Evolutionary conservation across 1,284 basidiomycete species (phyloP).

Genomic region (Xerocomus minutiporus): DNA sequence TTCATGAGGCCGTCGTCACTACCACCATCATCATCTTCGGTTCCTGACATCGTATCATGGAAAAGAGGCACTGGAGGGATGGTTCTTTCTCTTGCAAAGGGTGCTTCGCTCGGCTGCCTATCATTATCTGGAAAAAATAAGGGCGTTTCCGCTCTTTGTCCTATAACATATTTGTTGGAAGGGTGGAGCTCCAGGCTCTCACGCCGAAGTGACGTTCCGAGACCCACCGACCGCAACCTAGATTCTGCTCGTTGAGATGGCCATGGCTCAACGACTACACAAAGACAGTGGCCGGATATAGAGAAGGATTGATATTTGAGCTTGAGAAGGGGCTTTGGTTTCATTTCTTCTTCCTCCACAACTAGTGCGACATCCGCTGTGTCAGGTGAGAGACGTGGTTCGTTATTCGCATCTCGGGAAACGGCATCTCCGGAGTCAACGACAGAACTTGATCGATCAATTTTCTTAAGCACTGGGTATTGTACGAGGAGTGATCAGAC

Average conservation of each 20-base stretch:
- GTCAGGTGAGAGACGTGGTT: constrained; percentile 3
- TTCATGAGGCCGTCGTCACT: constrained; percentile 54
- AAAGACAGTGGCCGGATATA: constrained; percentile 65
- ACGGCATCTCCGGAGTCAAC: not conserved
- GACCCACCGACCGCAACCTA: constrained; percentile 36
- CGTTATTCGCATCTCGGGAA: constrained; percentile 1
- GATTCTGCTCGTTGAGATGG: constrained; percentile 45
- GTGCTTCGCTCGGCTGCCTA: constrained; percentile 37
- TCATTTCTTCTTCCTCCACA: constrained; percentile 58
- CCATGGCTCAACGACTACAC: constrained; percentile 75
- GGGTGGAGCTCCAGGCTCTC: constrained; percentile 35
- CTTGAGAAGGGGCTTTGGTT: constrained; percentile 64
- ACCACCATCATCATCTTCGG: constrained; percentile 36
- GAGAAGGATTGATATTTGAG: constrained; percentile 64
- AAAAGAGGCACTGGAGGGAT: constrained; percentile 45
- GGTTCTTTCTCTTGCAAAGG: constrained; percentile 25
- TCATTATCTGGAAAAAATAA: constrained; percentile 66
- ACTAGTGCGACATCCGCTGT: constrained; percentile 15
- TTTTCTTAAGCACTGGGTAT: constrained; percentile 1
- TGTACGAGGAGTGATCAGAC: not conserved
- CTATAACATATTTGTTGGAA: constrained; percentile 15
- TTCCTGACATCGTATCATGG: constrained; percentile 32
- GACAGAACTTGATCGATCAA: constrained; percentile 1
- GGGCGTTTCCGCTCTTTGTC: constrained; percentile 45
- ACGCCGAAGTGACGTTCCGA: constrained; percentile 25